These are phyloP conservation scores for Tubosaeta sp. DNA, from an alignment of 768 basidiomycete genomes.

Conservation along the genomic window DNA sequence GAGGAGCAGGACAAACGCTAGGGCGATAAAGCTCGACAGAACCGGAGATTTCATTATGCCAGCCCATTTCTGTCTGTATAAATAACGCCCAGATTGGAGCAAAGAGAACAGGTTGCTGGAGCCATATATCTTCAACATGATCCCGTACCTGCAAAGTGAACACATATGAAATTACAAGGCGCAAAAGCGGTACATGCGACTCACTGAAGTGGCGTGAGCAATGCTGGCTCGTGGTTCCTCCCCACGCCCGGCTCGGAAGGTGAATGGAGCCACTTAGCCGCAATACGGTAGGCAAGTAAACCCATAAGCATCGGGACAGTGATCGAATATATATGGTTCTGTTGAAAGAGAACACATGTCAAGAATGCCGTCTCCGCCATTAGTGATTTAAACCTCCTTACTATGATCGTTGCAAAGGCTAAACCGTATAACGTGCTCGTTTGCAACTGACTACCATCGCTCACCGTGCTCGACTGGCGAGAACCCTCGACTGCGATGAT, in stretches of 20 bases:
- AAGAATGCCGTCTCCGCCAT: neutral
- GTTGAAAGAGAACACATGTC: neutral
- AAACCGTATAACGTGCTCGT: conserved; percentile 1
- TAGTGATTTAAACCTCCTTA: neutral
- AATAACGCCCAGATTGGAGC: neutral
- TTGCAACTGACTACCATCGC: neutral
- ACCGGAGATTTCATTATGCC: neutral
- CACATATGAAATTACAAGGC: neutral
- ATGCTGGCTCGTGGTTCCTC: neutral
- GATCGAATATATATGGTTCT: neutral
- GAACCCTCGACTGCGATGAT: conserved; percentile 3
- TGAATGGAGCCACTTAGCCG: neutral
- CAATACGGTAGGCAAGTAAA: neutral
- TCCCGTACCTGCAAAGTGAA: neutral
- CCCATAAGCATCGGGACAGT: conserved; percentile 1
- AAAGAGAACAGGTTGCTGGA: conserved; percentile 1
- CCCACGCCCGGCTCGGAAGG: neutral
- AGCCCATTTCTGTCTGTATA: neutral
- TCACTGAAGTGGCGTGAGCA: neutral
- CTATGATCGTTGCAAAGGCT: conserved; percentile 2
- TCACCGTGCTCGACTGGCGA: neutral
- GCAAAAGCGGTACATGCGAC: neutral
- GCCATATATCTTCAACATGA: conserved; percentile 4
- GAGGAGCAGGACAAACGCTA: neutral
- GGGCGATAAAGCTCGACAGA: neutral